Conservation (phyloP, 306 rosid species). For the Malus orientalis region DNA sequence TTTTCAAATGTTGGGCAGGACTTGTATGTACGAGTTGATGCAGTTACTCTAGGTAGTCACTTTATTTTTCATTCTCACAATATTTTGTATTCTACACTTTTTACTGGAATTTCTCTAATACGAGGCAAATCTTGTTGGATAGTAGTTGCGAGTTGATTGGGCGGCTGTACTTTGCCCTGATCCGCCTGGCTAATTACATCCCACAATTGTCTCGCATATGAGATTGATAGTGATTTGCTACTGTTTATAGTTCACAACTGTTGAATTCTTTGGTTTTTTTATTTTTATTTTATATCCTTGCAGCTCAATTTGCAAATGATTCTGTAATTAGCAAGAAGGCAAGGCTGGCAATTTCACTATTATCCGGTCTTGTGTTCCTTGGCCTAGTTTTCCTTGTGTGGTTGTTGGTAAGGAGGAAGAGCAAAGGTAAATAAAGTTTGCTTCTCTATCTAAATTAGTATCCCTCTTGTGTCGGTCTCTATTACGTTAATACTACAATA, state of each 20-base stretch:
- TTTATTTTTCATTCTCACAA: too few relatives aligned
- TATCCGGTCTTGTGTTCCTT: not conserved
- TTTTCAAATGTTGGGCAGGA: slow-evolving; percentile 30
- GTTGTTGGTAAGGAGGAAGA: not conserved
- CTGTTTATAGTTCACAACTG: too few relatives aligned
- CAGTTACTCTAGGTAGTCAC: slow-evolving; percentile 4
- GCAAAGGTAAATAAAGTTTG: slow-evolving; percentile 2
- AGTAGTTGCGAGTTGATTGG: too few relatives aligned
- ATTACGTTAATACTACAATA: not conserved
- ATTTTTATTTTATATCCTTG: not conserved
- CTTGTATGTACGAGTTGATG: slow-evolving; percentile 41
- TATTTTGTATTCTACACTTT: too few relatives aligned
- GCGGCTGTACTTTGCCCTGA: too few relatives aligned
- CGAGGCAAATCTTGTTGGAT: too few relatives aligned
- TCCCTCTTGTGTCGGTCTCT: too few relatives aligned
- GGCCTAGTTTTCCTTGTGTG: not conserved
- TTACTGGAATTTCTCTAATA: too few relatives aligned
- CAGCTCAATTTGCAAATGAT: slow-evolving; percentile 20
- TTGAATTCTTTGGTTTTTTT: not conserved
- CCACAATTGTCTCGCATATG: too few relatives aligned
- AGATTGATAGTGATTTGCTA: too few relatives aligned
- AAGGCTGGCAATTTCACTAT: slow-evolving; percentile 4
- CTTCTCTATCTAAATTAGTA: too few relatives aligned
- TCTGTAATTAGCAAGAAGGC: not conserved
- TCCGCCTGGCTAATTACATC: too few relatives aligned